Percentiles rank a stretch among this genome's conserved stretches.
Conservation (phyloP, 2,329 filamentous ascomycete genomes). For the Sordariomycetes sp. region DNA sequence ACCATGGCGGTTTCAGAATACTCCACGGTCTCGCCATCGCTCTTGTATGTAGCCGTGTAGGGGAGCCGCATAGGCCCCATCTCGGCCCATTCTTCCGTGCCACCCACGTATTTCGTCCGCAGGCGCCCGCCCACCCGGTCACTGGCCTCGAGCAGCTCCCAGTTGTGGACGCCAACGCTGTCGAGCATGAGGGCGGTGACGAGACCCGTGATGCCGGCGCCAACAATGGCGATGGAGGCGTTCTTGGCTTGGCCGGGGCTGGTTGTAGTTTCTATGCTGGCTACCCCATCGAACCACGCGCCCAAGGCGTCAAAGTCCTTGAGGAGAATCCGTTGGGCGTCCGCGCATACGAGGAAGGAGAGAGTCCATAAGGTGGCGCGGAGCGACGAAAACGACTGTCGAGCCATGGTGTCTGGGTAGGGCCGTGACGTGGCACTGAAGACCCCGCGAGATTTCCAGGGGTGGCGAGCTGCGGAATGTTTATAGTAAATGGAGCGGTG, state of each 20-base stretch:
- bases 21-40: constrained; percentile 43
- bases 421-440: too few species aligned
- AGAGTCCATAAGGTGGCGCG: too few species aligned
- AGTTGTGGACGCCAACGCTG: constrained; percentile 44
- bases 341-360: too few species aligned
- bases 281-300: too few species aligned
- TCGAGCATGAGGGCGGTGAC: constrained; percentile 44
- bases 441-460: too few species aligned
- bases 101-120: constrained; percentile 51
- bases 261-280: too few species aligned
- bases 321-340: too few species aligned
- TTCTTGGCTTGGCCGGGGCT: constrained; percentile 32
- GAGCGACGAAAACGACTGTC: too few species aligned
- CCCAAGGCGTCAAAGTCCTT: too few species aligned
- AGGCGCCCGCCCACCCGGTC: constrained; percentile 53
- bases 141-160: constrained; percentile 51
- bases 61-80: constrained; percentile 58
- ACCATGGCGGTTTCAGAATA: constrained; percentile 55
- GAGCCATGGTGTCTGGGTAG: too few species aligned
- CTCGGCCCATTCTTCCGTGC: constrained; percentile 43
- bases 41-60: constrained; percentile 34
- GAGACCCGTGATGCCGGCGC: constrained; percentile 54
- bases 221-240: constrained; percentile 52
- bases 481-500: too few species aligned
- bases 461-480: too few species aligned